Evolutionary conservation across 2,329 filamentous ascomycete genomes (phyloP).

Genomic region (Cordyceps fumosorosea): DNA sequence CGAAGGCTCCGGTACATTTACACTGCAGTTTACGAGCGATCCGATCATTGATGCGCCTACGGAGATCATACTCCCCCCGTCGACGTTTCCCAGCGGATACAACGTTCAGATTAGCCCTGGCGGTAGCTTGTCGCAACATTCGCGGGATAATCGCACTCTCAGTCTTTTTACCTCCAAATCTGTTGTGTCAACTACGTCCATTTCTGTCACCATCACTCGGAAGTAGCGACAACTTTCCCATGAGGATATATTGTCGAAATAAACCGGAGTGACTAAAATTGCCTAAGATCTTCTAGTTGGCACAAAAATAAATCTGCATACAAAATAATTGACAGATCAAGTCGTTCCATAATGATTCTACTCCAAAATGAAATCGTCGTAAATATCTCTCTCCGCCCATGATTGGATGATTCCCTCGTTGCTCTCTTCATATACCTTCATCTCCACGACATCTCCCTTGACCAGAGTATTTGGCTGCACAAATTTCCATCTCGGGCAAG

Average conservation of each 20-base stretch:
- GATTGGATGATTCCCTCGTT: slow-evolving; percentile 4
- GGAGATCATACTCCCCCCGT: slow-evolving; percentile 15
- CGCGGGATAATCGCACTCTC: slow-evolving; percentile 13
- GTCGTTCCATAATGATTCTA: no score
- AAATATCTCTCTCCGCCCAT: not conserved
- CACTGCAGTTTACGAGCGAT: slow-evolving; percentile 13
- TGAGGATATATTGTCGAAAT: not conserved
- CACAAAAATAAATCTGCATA: not conserved
- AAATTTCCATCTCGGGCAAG: not conserved
- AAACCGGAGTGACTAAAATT: not conserved
- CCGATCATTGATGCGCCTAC: slow-evolving; percentile 14
- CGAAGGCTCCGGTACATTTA: slow-evolving; percentile 11
- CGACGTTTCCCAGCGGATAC: slow-evolving; percentile 15
- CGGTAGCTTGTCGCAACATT: slow-evolving; percentile 10
- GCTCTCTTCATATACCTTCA: not conserved
- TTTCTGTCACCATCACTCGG: slow-evolving; percentile 11
- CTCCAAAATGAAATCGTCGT: not conserved
- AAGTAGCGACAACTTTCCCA: not conserved
- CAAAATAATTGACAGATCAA: not conserved
- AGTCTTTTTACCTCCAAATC: slow-evolving; percentile 13
- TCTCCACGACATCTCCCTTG: not conserved
- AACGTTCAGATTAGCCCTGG: slow-evolving; percentile 9
- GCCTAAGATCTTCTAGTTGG: not conserved
- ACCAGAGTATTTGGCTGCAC: slow-evolving; percentile 1
- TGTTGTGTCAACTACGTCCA: not conserved